A percentile compares a stretch with the other conserved stretches of the same genome.
Conservation (phyloP, 371 early-diverging fungal species). For the Sporodiniella umbellata region DNA sequence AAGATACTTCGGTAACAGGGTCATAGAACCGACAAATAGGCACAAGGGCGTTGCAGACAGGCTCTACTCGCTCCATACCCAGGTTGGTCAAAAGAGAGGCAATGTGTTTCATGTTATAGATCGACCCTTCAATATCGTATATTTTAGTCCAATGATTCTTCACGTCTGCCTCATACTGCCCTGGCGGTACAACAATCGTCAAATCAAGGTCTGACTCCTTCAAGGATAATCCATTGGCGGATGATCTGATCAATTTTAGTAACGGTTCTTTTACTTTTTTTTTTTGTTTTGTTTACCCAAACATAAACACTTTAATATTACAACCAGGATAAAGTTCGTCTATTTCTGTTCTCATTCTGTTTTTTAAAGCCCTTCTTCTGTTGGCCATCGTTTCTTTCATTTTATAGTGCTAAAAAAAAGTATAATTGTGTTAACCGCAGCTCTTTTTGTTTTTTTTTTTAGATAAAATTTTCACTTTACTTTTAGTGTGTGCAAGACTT, state of each 20-base stretch:
- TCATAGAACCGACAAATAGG: constrained; percentile 71
- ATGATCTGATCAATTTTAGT: constrained; percentile 15
- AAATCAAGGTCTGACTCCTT: constrained; percentile 29
- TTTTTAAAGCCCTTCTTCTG: constrained; percentile 3
- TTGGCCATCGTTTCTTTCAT: constrained; percentile 2
- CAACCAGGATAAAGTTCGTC: constrained; percentile 13
- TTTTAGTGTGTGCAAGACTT: too few relatives aligned
- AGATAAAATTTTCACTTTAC: too few relatives aligned
- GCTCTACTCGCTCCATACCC: constrained; percentile 23
- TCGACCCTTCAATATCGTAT: neutral
- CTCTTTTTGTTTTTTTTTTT: too few relatives aligned
- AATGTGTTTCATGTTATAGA: constrained; percentile 25
- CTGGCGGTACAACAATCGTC: constrained; percentile 30
- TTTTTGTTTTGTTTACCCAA: constrained; percentile 21
- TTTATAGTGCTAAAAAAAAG: neutral
- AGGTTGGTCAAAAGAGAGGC: constrained; percentile 4
- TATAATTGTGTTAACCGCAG: too few relatives aligned
- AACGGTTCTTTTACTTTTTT: neutral
- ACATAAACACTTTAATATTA: constrained; percentile 15
- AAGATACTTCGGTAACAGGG: constrained; percentile 37
- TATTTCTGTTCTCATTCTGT: constrained; percentile 8
- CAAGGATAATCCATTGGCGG: constrained; percentile 22
- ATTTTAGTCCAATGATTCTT: neutral
- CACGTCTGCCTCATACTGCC: constrained; percentile 1
- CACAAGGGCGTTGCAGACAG: constrained; percentile 40